These are phyloP conservation scores for Paecilomyces niveus DNA, from an alignment of 2,329 filamentous ascomycete species.

Conservation along the genomic window DNA sequence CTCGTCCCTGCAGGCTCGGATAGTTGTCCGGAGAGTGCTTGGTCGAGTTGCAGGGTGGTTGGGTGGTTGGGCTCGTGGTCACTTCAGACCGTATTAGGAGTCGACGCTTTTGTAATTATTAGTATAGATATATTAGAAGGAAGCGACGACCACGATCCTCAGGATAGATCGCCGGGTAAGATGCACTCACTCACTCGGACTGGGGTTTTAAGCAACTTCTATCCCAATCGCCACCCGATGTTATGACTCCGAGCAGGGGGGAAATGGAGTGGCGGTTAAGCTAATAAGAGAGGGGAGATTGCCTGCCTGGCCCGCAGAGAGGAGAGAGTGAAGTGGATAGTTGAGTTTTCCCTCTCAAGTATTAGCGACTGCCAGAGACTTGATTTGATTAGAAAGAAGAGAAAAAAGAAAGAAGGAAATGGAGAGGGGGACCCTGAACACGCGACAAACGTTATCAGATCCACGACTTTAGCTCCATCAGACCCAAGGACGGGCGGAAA, in stretches of 20 bases:
- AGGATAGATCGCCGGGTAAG: not conserved
- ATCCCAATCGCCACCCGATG: not conserved
- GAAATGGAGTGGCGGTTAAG: not conserved
- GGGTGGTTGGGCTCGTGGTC: not conserved
- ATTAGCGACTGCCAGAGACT: not conserved
- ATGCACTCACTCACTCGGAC: not conserved
- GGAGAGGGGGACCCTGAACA: not conserved
- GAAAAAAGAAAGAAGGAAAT: not conserved
- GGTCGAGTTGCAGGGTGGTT: too few species aligned
- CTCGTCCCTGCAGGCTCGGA: not conserved
- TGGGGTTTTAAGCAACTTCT: not conserved
- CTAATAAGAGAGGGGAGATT: not conserved
- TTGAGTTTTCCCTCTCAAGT: not conserved
- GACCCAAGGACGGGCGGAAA: not conserved
- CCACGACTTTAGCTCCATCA: not conserved
- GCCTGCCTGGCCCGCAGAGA: not conserved
- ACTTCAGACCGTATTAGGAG: not conserved
- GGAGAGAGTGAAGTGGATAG: not conserved
- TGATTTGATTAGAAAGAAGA: not conserved
- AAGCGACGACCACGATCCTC: not conserved
- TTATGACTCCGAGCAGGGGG: not conserved
- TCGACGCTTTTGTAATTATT: not conserved
- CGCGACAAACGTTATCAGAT: not conserved
- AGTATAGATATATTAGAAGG: not conserved
- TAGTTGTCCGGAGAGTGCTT: not conserved